These are phyloP conservation scores for Lanzia echinophila DNA, from an alignment of 2,329 filamentous ascomycete species.

Conservation along the genomic window DNA sequence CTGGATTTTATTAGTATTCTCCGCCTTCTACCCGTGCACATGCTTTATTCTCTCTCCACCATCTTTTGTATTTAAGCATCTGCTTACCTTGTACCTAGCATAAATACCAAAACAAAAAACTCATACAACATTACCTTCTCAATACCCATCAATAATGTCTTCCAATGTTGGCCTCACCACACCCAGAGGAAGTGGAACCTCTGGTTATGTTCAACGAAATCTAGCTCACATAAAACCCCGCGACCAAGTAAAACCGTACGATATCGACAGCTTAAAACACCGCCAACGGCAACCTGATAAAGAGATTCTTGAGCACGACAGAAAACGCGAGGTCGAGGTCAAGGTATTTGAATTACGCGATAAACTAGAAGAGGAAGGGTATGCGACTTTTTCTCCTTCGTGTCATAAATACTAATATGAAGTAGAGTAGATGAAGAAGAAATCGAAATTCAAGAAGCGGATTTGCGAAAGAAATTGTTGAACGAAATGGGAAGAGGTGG, in stretches of 20 bases:
- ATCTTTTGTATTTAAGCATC: no score
- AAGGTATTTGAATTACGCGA: conserved; percentile 89
- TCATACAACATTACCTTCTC: background rate
- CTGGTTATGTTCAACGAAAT: conserved; percentile 96
- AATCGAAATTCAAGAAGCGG: conserved; percentile 72
- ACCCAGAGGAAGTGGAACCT: conserved; percentile 90
- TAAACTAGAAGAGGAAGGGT: conserved; percentile 85
- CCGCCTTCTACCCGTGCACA: no score
- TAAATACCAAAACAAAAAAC: background rate
- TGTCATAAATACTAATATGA: conserved; percentile 3
- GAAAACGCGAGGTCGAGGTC: conserved; percentile 84
- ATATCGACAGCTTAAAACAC: conserved; percentile 64
- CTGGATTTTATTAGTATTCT: no score
- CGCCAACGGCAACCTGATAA: conserved; percentile 79
- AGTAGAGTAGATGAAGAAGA: conserved; percentile 75
- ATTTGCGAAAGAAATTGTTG: conserved; percentile 55
- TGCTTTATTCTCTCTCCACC: no score
- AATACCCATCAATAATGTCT: conserved; percentile 56
- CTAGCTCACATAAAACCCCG: conserved; percentile 80
- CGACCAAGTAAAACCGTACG: conserved; percentile 63
- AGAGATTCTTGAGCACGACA: conserved; percentile 90
- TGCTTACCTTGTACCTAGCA: no score
- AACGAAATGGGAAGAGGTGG: conserved; percentile 34
- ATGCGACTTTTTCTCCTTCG: conserved; percentile 25
- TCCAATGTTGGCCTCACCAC: conserved; percentile 96